A percentile compares a stretch with the other conserved stretches of the same genome.
These are phyloP conservation scores for Bipolaris sorokiniana DNA, from an alignment of 2,329 filamentous ascomycete genomes.

Conservation along the genomic window DNA sequence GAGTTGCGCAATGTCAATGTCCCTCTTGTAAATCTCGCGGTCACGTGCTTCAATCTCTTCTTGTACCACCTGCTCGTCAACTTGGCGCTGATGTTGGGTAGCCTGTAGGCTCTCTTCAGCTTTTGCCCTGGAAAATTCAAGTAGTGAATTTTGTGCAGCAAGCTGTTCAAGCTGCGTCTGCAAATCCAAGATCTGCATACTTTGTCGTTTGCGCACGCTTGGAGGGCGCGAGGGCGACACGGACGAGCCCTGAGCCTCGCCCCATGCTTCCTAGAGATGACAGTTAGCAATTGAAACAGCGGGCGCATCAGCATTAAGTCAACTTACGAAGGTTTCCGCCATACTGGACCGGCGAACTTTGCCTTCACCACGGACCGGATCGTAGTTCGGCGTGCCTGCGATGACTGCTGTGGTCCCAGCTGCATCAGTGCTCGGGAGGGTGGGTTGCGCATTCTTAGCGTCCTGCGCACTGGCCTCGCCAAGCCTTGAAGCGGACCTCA, in stretches of 20 bases:
- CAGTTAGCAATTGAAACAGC: conserved; percentile 31
- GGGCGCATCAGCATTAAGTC: conserved; percentile 10
- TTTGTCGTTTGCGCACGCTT: conserved; percentile 95
- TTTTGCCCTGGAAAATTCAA: conserved; percentile 73
- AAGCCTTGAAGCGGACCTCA: conserved; percentile 71
- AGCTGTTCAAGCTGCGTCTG: conserved; percentile 85
- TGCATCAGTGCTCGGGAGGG: conserved; percentile 41
- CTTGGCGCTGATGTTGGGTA: conserved; percentile 60
- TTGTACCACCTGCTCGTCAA: conserved; percentile 56
- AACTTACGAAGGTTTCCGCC: conserved; percentile 91
- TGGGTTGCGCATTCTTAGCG: conserved; percentile 43
- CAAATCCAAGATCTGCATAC: conserved; percentile 92
- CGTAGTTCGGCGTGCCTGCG: conserved; percentile 64
- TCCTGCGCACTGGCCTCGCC: conserved; percentile 53
- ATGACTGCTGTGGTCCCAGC: conserved; percentile 47
- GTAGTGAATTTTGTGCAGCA: conserved; percentile 79
- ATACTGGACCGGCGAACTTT: conserved; percentile 81
- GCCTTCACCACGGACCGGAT: conserved; percentile 84
- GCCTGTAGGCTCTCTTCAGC: conserved; percentile 70
- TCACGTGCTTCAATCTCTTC: conserved; percentile 69
- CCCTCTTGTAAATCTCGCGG: conserved; percentile 76
- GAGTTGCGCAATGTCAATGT: conserved; percentile 84
- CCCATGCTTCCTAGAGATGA: conserved; percentile 79
- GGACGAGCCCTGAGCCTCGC: conserved; percentile 87
- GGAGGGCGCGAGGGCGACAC: conserved; percentile 91